These are phyloP conservation scores for Blakeslea trispora DNA, from an alignment of 371 early-diverging fungal species.

Conservation along the genomic window DNA sequence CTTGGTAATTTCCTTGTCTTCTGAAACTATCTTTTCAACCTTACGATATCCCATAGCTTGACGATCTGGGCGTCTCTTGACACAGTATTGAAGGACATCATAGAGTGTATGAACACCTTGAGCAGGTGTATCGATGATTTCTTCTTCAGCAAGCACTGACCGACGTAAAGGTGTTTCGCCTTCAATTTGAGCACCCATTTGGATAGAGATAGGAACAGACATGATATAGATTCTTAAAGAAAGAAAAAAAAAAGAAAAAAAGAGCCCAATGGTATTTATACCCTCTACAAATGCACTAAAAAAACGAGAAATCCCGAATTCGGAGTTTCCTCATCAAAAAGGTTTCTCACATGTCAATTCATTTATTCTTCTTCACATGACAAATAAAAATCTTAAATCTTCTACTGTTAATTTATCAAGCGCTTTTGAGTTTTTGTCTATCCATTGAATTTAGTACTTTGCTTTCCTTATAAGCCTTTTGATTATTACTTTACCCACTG, in stretches of 20 bases:
- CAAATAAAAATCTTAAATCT: constrained; percentile 87
- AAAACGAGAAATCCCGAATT: background rate
- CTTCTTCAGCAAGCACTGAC: constrained; percentile 54
- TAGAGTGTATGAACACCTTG: constrained; percentile 68
- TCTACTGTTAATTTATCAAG: constrained; percentile 76
- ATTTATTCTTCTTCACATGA: constrained; percentile 45
- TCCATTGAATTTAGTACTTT: too few relatives aligned
- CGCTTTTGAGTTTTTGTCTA: constrained; percentile 57
- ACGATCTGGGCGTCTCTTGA: constrained; percentile 44
- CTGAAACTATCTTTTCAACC: constrained; percentile 68
- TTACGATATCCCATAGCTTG: constrained; percentile 69
- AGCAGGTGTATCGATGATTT: constrained; percentile 53
- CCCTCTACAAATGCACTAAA: too few relatives aligned
- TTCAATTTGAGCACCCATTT: constrained; percentile 5
- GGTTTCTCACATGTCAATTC: constrained; percentile 13
- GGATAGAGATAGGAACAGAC: constrained; percentile 4
- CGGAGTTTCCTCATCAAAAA: background rate
- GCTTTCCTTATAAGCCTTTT: background rate
- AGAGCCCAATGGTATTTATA: background rate
- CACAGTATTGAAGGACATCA: constrained; percentile 66
- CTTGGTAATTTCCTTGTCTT: constrained; percentile 79
- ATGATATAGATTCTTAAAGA: background rate
- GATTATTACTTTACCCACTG: constrained; percentile 71
- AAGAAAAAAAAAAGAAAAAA: constrained; percentile 7
- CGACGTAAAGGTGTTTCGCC: constrained; percentile 59